These are phyloP conservation scores for Neofusicoccum sp. DNA, from an alignment of 2,329 filamentous ascomycete genomes.

Conservation along the genomic window DNA sequence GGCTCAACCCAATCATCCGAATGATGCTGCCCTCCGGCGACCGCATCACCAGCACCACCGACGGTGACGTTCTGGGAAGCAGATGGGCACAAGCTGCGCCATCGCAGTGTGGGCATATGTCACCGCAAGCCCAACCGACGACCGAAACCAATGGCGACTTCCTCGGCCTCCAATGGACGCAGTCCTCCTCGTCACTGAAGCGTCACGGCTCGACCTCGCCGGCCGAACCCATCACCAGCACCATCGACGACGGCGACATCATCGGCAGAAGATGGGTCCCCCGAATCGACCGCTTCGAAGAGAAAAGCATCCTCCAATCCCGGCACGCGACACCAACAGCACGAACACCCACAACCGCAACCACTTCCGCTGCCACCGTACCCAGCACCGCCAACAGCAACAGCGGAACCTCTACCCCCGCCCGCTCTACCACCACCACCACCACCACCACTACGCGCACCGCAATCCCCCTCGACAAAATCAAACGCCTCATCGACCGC, in stretches of 20 bases:
- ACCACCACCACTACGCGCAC: neutral
- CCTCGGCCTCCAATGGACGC: neutral
- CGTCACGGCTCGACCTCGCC: neutral
- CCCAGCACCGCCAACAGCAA: neutral
- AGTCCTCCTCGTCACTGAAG: neutral
- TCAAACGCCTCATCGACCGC: constrained; percentile 16
- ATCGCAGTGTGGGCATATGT: neutral
- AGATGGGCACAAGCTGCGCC: neutral
- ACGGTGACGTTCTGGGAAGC: constrained; percentile 6
- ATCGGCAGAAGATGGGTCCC: constrained; percentile 5
- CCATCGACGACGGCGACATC: constrained; percentile 11
- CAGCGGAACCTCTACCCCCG: neutral
- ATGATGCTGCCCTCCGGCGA: neutral
- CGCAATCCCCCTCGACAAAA: neutral
- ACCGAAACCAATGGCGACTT: neutral
- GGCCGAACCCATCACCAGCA: constrained; percentile 9
- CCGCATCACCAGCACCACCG: constrained; percentile 8
- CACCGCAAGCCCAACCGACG: neutral
- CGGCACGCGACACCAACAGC: neutral
- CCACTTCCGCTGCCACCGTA: neutral
- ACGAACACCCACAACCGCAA: neutral
- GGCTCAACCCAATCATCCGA: neutral
- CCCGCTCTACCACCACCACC: neutral
- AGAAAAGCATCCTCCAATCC: neutral
- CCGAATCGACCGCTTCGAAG: neutral